Conservation (phyloP, 352 stramenopile species). For the Phytopythium litorale region DNA sequence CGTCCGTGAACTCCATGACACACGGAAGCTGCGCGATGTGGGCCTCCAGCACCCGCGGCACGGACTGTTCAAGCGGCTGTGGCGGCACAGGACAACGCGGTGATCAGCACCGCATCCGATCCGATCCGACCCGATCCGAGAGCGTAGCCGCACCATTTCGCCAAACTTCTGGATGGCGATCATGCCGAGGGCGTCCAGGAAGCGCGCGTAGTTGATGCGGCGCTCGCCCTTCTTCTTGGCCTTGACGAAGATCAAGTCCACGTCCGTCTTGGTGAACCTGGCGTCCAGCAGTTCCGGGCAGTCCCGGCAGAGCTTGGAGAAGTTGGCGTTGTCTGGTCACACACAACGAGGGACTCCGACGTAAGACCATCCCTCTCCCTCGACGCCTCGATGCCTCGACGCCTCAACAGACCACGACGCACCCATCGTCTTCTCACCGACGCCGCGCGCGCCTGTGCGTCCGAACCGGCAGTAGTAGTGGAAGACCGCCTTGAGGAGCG, state of each 20-base stretch:
- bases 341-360: not conserved
- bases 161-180: slow-evolving; percentile 82
- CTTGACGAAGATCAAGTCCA: slow-evolving; percentile 88
- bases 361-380: too few relatives aligned
- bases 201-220: slow-evolving; percentile 79
- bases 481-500: slow-evolving; percentile 74
- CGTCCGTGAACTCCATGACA: slow-evolving; percentile 59
- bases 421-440: slow-evolving; percentile 67
- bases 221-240: slow-evolving; percentile 83
- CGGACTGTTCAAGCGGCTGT: slow-evolving; percentile 50
- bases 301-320: slow-evolving; percentile 81
- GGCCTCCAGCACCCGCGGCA: slow-evolving; percentile 60
- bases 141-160: slow-evolving; percentile 40
- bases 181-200: slow-evolving; percentile 82
- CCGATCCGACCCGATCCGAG: not conserved
- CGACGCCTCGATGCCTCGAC: too few relatives aligned
- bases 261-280: slow-evolving; percentile 65
- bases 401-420: slow-evolving; percentile 2
- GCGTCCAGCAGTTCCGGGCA: slow-evolving; percentile 57
- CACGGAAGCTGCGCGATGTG: slow-evolving; percentile 64
- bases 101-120: not conserved
- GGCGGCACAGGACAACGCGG: slow-evolving; percentile 4
- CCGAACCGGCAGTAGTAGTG: slow-evolving; percentile 87
- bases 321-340: slow-evolving; percentile 73
- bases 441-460: slow-evolving; percentile 57